Percentiles rank a stretch among this genome's conserved stretches.
Evolutionary conservation across 129 eudicot species (phyloP).

Genomic region (Logfia minima): DNA sequence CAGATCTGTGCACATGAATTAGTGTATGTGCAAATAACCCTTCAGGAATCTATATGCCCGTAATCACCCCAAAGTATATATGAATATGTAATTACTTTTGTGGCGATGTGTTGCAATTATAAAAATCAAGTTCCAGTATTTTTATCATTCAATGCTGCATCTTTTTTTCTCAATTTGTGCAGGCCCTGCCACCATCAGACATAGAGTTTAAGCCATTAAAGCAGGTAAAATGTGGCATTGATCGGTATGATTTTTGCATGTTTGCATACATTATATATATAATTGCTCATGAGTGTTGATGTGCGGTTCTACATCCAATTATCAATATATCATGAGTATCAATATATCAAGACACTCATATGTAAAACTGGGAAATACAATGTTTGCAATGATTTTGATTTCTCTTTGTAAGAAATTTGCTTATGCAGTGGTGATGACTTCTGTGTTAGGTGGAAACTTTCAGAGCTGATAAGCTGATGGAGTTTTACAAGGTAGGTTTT

Average conservation of each 20-base stretch:
- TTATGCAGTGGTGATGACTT: constrained; percentile 25
- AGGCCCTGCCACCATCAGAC: constrained; percentile 89
- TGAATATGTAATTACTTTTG: neutral
- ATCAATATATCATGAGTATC: neutral
- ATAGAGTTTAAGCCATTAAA: constrained; percentile 85
- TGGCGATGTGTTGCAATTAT: constrained; percentile 8
- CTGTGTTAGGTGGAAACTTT: constrained; percentile 55
- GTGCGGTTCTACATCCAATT: neutral
- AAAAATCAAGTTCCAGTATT: constrained; percentile 1
- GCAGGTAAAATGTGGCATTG: constrained; percentile 57
- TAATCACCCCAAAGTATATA: constrained; percentile 15
- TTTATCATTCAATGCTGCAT: constrained; percentile 9
- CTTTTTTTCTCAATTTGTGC: constrained; percentile 20
- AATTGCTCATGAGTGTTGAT: constrained; percentile 5
- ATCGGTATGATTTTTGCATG: constrained; percentile 2
- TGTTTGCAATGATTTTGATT: neutral
- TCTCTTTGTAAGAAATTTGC: constrained; percentile 9
- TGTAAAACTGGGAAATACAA: neutral
- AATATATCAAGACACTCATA: neutral
- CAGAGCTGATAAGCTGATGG: constrained; percentile 80
- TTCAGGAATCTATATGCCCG: neutral
- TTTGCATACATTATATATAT: constrained; percentile 14
- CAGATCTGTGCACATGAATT: neutral
- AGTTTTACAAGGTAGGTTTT: constrained; percentile 66
- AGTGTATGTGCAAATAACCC: neutral